phyloP scores from a whole-genome alignment of 192 early-diverging fungal species.

The Coemansia sp. region DNA sequence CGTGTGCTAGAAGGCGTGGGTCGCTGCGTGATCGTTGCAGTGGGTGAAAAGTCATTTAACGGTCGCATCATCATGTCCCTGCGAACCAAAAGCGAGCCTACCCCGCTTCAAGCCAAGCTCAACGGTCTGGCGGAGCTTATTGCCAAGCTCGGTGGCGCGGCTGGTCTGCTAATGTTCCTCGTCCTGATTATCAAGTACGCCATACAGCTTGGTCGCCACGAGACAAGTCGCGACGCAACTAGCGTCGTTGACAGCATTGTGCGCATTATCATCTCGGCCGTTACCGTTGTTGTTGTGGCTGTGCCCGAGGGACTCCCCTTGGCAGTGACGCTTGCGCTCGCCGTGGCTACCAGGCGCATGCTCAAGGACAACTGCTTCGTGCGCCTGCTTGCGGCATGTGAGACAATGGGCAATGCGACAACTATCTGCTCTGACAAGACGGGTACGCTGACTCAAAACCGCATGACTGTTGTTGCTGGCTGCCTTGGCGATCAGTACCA shows the following conservation, averaged over 20 bases:
- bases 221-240: constrained; percentile 49
- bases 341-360: constrained; percentile 94
- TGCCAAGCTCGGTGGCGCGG: constrained; percentile 87
- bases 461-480: constrained; percentile 95
- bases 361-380: constrained; percentile 97
- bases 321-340: constrained; percentile 94
- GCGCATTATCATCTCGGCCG: constrained; percentile 83
- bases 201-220: constrained; percentile 55
- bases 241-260: constrained; percentile 65
- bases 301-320: constrained; percentile 98
- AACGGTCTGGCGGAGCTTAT: constrained; percentile 87
- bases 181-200: constrained; percentile 87
- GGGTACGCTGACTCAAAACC: constrained; percentile 96
- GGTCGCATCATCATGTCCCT: constrained; percentile 88
- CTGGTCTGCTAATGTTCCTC: constrained; percentile 85
- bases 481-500: constrained; percentile 74
- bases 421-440: constrained; percentile 99
- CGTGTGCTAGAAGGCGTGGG: constrained; percentile 94
- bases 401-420: constrained; percentile 99
- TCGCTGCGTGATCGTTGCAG: constrained; percentile 77
- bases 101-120: constrained; percentile 92
- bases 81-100: constrained; percentile 80
- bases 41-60: constrained; percentile 85
- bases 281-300: constrained; percentile 96
- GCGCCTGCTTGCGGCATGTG: constrained; percentile 92